phyloP scores from a whole-genome alignment of 768 basidiomycete genomes.

The Tulasnella calospora region DNA sequence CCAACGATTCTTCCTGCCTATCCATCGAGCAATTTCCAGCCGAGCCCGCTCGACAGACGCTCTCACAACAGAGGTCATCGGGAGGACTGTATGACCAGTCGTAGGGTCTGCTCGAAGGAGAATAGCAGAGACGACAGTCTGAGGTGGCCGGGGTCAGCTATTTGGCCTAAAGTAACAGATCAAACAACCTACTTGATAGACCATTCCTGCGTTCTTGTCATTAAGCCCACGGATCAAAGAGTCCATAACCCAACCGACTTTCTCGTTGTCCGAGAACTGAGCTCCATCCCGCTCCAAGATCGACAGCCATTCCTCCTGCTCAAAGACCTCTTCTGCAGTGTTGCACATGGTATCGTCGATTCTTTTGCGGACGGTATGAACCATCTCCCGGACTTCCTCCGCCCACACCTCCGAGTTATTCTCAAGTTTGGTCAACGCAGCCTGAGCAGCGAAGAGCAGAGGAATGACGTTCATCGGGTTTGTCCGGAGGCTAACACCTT shows the following conservation, averaged over 20 bases:
- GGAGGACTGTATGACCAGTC: constrained; percentile 55
- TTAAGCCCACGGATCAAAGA: constrained; percentile 56
- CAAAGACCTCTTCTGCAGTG: constrained; percentile 62
- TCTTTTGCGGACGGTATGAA: constrained; percentile 54
- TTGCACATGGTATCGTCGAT: constrained; percentile 59
- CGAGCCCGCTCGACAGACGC: constrained; percentile 65
- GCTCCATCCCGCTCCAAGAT: constrained; percentile 70
- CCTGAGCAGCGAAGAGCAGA: constrained; percentile 61
- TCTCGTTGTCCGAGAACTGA: constrained; percentile 71
- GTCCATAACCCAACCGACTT: constrained; percentile 71
- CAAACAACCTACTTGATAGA: constrained; percentile 64
- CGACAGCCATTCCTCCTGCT: constrained; percentile 63
- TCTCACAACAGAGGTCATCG: constrained; percentile 64
- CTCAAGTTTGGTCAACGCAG: constrained; percentile 59
- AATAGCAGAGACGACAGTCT: constrained; percentile 70
- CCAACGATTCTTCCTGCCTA: constrained; percentile 64
- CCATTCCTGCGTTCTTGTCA: constrained; percentile 55
- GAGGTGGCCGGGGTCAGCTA: constrained; percentile 8
- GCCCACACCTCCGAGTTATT: constrained; percentile 50
- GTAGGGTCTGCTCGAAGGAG: constrained; percentile 63
- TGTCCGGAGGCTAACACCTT: constrained; percentile 65
- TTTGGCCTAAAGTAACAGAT: background rate
- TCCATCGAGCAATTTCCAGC: constrained; percentile 62
- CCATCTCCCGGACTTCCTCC: constrained; percentile 61
- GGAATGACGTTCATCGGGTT: constrained; percentile 63